Evolutionary conservation across 495 filamentous ascomycete genomes (phyloP).

Genomic region (Annulohypoxylon moriforme): DNA sequence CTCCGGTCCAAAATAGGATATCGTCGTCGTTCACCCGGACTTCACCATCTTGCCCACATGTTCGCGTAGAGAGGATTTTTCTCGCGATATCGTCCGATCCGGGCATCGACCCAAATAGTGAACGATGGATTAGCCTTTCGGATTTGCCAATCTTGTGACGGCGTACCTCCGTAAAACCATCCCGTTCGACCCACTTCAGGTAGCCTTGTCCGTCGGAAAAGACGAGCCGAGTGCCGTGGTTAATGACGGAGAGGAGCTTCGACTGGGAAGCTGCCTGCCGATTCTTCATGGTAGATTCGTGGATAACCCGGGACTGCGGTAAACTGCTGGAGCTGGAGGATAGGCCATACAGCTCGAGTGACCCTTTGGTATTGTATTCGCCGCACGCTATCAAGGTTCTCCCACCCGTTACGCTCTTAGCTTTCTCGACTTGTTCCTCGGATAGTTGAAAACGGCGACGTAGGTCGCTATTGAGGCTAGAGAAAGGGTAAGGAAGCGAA

Average conservation of each 20-base stretch:
- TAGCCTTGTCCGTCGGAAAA: conserved; percentile 86
- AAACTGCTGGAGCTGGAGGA: conserved; percentile 39
- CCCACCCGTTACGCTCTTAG: conserved; percentile 62
- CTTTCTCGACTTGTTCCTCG: conserved; percentile 61
- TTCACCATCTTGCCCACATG: conserved; percentile 45
- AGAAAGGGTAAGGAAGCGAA: conserved; percentile 75
- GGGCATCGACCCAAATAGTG: conserved; percentile 61
- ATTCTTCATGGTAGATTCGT: conserved; percentile 69
- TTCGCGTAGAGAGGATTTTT: conserved; percentile 74
- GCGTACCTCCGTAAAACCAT: conserved; percentile 83
- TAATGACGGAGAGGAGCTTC: conserved; percentile 84
- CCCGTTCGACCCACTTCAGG: conserved; percentile 91
- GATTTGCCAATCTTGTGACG: conserved; percentile 74
- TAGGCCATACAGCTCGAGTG: conserved; percentile 86
- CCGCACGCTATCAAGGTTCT: conserved; percentile 83
- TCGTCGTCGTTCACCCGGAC: conserved; percentile 66
- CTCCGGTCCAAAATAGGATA: conserved; percentile 83
- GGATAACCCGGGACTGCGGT: conserved; percentile 50
- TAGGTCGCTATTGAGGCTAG: conserved; percentile 64
- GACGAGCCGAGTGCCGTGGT: conserved; percentile 86
- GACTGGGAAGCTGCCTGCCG: conserved; percentile 83
- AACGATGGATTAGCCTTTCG: conserved; percentile 51
- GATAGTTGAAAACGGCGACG: conserved; percentile 64
- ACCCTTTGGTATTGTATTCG: conserved; percentile 95
- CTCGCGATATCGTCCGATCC: conserved; percentile 72